These are phyloP conservation scores for Vararia minispora DNA, from an alignment of 768 basidiomycete species.

Conservation along the genomic window DNA sequence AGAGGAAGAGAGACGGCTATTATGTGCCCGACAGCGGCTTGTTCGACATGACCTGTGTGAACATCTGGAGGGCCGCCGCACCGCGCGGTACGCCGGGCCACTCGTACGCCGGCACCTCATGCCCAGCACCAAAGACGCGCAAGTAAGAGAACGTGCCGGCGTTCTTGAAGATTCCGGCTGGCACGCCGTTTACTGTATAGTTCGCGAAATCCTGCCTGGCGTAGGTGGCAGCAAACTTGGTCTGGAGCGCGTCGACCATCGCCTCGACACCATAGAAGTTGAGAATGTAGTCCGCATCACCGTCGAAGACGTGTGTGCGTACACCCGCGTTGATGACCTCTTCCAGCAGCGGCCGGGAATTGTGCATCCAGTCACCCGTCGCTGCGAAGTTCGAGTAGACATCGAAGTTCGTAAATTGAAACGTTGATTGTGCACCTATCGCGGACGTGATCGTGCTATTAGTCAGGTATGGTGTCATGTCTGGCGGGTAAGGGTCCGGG, in stretches of 20 bases:
- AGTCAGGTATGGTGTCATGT: constrained; percentile 14
- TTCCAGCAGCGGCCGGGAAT: constrained; percentile 29
- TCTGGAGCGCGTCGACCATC: constrained; percentile 32
- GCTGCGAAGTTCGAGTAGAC: constrained; percentile 28
- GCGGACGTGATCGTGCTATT: constrained; percentile 15
- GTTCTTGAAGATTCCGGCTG: constrained; percentile 35
- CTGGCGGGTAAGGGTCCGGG: constrained; percentile 30
- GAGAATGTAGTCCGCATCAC: constrained; percentile 37
- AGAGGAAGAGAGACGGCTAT: not conserved
- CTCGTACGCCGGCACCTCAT: constrained; percentile 11
- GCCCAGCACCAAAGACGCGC: constrained; percentile 32
- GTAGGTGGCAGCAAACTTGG: constrained; percentile 27
- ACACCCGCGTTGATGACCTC: constrained; percentile 39
- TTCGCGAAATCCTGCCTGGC: constrained; percentile 27
- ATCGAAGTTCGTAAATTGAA: constrained; percentile 21
- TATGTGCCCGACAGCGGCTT: constrained; percentile 7
- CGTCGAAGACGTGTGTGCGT: constrained; percentile 29
- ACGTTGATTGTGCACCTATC: constrained; percentile 27
- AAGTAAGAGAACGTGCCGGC: constrained; percentile 36
- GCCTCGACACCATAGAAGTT: constrained; percentile 37
- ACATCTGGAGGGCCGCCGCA: constrained; percentile 9
- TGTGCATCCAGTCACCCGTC: constrained; percentile 38
- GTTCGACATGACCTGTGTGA: constrained; percentile 9
- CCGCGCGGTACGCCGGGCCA: not conserved
- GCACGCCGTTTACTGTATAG: constrained; percentile 33